Evolutionary conservation across 2,329 filamentous ascomycete species (phyloP).

Genomic region (Alternaria triticina): DNA sequence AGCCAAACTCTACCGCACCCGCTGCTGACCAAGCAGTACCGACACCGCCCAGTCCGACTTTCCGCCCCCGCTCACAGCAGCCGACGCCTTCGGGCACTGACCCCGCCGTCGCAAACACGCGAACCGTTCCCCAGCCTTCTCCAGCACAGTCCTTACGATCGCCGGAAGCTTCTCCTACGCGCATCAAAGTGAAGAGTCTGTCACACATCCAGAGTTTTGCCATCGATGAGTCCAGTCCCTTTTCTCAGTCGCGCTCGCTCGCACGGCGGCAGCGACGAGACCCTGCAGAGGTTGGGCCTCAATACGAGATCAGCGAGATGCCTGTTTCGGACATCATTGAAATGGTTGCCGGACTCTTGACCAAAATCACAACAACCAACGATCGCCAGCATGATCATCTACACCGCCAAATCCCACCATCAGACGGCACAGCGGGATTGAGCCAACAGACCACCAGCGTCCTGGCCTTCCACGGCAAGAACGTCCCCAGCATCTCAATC

Average conservation of each 20-base stretch:
- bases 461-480: constrained; percentile 96
- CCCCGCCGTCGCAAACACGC: constrained; percentile 26
- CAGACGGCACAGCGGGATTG: constrained; percentile 64
- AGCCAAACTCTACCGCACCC: constrained; percentile 21
- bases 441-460: constrained; percentile 74
- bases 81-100: constrained; percentile 31
- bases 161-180: constrained; percentile 43
- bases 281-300: constrained; percentile 59
- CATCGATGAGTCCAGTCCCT: constrained; percentile 71
- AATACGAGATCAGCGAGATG: constrained; percentile 97
- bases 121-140: constrained; percentile 34
- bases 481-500: constrained; percentile 96
- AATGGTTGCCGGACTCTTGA: constrained; percentile 95
- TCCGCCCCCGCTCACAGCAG: constrained; percentile 45
- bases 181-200: constrained; percentile 84
- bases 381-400: constrained; percentile 91
- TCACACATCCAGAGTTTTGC: constrained; percentile 91
- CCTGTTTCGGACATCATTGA: constrained; percentile 97
- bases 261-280: constrained; percentile 52
- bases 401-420: constrained; percentile 72
- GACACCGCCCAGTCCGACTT: constrained; percentile 44
- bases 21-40: constrained; percentile 25
- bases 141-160: constrained; percentile 36
- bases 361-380: constrained; percentile 97
- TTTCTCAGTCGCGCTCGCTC: constrained; percentile 56